Evolutionary conservation across 2,329 filamentous ascomycete genomes (phyloP).

Genomic region (Trichoderma citrinoviride): DNA sequence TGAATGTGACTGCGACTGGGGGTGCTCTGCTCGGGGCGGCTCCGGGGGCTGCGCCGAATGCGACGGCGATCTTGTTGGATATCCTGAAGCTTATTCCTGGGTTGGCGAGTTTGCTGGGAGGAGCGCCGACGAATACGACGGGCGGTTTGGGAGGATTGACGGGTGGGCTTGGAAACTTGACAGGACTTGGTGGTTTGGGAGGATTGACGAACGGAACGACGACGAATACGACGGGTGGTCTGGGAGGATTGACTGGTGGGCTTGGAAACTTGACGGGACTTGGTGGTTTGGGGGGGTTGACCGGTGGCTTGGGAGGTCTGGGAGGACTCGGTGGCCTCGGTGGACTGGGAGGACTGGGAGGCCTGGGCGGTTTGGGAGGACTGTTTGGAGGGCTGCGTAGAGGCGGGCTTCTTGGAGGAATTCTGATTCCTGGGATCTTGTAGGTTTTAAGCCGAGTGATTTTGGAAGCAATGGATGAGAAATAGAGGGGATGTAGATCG

Average conservation of each 20-base stretch:
- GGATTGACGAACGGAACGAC: too few species aligned
- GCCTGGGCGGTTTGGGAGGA: background rate
- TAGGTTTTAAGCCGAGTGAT: background rate
- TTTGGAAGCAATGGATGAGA: too few species aligned
- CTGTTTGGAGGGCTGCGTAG: background rate
- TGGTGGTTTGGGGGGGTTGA: background rate
- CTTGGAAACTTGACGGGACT: too few species aligned
- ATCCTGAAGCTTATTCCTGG: background rate
- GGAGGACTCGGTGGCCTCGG: too few species aligned
- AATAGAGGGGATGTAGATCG: too few species aligned
- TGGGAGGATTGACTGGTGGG: background rate
- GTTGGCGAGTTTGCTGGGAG: background rate
- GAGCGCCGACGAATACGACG: background rate
- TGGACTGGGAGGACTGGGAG: background rate
- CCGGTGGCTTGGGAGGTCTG: background rate
- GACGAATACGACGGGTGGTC: too few species aligned
- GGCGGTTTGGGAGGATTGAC: background rate
- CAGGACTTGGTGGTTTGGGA: background rate
- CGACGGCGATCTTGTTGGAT: background rate
- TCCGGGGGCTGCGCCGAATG: background rate
- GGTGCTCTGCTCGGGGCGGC: background rate
- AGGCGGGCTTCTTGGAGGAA: conserved; percentile 8
- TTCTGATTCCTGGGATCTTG: conserved; percentile 15
- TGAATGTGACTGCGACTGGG: background rate
- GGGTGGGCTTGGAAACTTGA: background rate